Percentiles rank a stretch among this genome's conserved stretches.
phyloP scores from a whole-genome alignment of 2,329 filamentous ascomycete genomes.

The Ophiostoma novo-ulmi region DNA sequence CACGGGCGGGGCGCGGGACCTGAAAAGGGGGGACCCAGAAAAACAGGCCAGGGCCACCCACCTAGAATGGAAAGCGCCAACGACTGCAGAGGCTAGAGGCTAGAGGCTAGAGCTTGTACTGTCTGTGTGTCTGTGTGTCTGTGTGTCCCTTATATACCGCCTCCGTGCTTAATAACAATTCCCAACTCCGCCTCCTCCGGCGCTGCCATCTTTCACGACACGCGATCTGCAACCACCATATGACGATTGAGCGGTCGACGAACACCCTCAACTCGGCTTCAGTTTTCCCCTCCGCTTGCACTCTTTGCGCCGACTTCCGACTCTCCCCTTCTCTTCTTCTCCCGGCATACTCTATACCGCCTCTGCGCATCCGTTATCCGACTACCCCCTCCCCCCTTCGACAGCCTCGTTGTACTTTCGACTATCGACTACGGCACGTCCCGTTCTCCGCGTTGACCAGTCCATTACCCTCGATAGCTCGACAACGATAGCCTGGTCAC shows the following conservation, averaged over 20 bases:
- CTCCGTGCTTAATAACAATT: slow-evolving; percentile 12
- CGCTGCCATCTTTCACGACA: slow-evolving; percentile 16
- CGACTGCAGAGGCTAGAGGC: slow-evolving; percentile 7
- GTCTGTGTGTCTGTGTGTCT: slow-evolving; percentile 12
- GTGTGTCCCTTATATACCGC: neutral
- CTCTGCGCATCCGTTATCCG: neutral
- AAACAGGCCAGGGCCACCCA: slow-evolving; percentile 15
- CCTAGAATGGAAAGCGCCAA: slow-evolving; percentile 21
- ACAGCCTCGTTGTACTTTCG: neutral
- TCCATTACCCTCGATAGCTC: neutral
- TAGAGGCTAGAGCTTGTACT: slow-evolving; percentile 8
- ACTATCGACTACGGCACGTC: neutral
- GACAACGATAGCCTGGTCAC: neutral
- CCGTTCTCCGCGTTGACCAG: neutral
- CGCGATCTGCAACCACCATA: slow-evolving; percentile 11
- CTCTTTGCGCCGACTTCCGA: neutral
- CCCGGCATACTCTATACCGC: neutral
- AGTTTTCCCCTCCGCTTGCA: neutral
- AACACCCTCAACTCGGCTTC: slow-evolving; percentile 6
- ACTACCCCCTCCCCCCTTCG: neutral
- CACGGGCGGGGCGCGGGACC: slow-evolving; percentile 18
- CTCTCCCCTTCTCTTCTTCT: neutral
- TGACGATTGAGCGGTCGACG: slow-evolving; percentile 6
- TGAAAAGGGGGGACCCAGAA: slow-evolving; percentile 19
- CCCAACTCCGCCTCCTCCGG: slow-evolving; percentile 13